These are phyloP conservation scores for Schizochytrium sp. DNA, from an alignment of 108 stramenopile species.

Conservation along the genomic window DNA sequence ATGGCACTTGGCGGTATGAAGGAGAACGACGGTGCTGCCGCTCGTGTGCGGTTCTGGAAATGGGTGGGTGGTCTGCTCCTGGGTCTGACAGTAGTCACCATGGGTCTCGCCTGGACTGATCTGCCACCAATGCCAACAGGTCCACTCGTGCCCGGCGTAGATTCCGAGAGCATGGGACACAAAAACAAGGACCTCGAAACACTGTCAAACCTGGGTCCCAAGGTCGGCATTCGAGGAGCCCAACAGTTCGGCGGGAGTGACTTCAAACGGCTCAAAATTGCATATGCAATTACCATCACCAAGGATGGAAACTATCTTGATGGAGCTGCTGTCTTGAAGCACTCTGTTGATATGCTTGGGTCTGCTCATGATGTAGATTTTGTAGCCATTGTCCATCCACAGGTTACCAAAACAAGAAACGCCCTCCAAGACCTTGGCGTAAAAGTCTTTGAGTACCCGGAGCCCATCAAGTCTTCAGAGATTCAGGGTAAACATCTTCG, in stretches of 20 bases:
- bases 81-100: background rate
- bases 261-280: constrained; percentile 2
- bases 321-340: constrained; percentile 53
- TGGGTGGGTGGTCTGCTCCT: background rate
- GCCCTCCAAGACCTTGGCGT: constrained; percentile 38
- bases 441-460: background rate
- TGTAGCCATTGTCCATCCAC: constrained; percentile 50
- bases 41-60: background rate
- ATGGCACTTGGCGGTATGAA: background rate
- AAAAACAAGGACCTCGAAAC: background rate
- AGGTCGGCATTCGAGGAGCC: background rate
- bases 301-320: constrained; percentile 52
- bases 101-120: background rate
- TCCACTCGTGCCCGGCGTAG: background rate
- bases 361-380: constrained; percentile 1
- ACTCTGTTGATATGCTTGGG: constrained; percentile 41
- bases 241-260: background rate
- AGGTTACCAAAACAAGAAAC: background rate
- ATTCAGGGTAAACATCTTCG: constrained; percentile 17
- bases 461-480: constrained; percentile 14
- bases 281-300: constrained; percentile 20
- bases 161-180: background rate
- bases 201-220: background rate
- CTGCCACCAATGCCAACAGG: background rate
- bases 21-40: constrained; percentile 35